Conservation (phyloP, 371 early-diverging fungal genomes). For the Mucor mucedo region DNA sequence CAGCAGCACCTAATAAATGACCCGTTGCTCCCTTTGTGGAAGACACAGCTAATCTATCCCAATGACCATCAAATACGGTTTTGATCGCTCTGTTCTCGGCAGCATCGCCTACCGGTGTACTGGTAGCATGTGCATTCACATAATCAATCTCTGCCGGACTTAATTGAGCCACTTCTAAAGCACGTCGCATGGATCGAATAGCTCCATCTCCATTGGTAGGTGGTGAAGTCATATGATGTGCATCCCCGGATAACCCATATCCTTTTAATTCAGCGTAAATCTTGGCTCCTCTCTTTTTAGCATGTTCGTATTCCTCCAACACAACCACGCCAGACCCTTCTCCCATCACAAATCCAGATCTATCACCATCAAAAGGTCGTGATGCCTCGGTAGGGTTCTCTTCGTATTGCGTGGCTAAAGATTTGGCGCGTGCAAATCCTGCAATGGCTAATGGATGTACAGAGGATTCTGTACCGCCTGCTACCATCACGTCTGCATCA, state of each 20-base stretch:
- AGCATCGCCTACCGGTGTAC: slow-evolving; percentile 82
- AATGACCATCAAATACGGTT: slow-evolving; percentile 68
- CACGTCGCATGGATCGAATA: slow-evolving; percentile 81
- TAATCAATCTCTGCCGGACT: slow-evolving; percentile 75
- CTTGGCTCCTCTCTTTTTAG: slow-evolving; percentile 78
- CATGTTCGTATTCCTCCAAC: slow-evolving; percentile 92
- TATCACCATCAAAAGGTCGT: slow-evolving; percentile 87
- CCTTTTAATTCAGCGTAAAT: slow-evolving; percentile 92
- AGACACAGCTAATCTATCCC: slow-evolving; percentile 72
- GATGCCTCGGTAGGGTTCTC: slow-evolving; percentile 78
- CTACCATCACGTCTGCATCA: slow-evolving; percentile 96
- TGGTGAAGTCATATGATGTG: slow-evolving; percentile 93
- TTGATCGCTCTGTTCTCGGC: slow-evolving; percentile 86
- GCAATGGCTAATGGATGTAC: slow-evolving; percentile 87
- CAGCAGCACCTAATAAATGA: slow-evolving; percentile 94
- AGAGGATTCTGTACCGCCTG: slow-evolving; percentile 92
- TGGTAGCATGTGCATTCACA: slow-evolving; percentile 96
- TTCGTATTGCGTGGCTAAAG: slow-evolving; percentile 81
- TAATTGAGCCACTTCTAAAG: slow-evolving; percentile 69
- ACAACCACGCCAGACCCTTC: slow-evolving; percentile 95
- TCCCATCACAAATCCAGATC: slow-evolving; percentile 95
- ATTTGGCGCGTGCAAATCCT: slow-evolving; percentile 91
- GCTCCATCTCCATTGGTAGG: slow-evolving; percentile 89
- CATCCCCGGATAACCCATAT: slow-evolving; percentile 94
- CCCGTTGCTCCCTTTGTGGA: slow-evolving; percentile 93